Evolutionary conservation across 345 rosid genomes (phyloP), one percentile per base, ranked within the genome.

Genomic region (Carallia pectinifolia): DNA sequence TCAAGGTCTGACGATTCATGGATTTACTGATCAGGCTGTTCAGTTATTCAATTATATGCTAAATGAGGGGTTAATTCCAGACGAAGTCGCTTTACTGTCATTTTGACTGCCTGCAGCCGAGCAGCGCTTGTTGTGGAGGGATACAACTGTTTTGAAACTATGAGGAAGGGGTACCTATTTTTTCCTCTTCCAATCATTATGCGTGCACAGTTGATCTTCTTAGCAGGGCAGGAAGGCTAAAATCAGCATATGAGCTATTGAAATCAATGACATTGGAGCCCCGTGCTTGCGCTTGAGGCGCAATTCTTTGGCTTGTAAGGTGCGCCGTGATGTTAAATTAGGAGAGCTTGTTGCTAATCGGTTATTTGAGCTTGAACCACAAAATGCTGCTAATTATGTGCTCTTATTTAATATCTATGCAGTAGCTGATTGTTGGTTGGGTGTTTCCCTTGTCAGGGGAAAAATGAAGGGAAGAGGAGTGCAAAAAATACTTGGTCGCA

Each of bases 191-290:
- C 6, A 86, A 83, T 68, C 96, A 90, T 59, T 88, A 81, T 60
- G 81, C 90, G 1, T 88, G 92, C 65, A 80, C 88, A 64, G 86
- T 90, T 67, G 91, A 85, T 81, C 88, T 90, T 63, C 84, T 90
- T 66, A 72, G 92, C 68, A 77, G 85, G 66, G 75, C 87, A 17
- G 92, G 92, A 52, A 73, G 76, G 62, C 77, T 90, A 61, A 71
- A 53, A 69, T 80, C 65, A 40, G 96, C 92, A 12, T 86, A 83
- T 13, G 86, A 86, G 58, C 80, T 90, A 69, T 67, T 88, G 29
- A 79, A 70, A 63, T 73, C 74, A 12, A 81, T 83, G 84, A 87
- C 92, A 6, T 78, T 86, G 74, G 85, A 83, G 65, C 81, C 90
- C 67, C 62, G 77, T 74, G 82, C 85, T 27, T 62, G 90, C 74